These are phyloP conservation scores for Coleophoma cylindrospora DNA, from an alignment of 2,329 filamentous ascomycete genomes.

Conservation along the genomic window DNA sequence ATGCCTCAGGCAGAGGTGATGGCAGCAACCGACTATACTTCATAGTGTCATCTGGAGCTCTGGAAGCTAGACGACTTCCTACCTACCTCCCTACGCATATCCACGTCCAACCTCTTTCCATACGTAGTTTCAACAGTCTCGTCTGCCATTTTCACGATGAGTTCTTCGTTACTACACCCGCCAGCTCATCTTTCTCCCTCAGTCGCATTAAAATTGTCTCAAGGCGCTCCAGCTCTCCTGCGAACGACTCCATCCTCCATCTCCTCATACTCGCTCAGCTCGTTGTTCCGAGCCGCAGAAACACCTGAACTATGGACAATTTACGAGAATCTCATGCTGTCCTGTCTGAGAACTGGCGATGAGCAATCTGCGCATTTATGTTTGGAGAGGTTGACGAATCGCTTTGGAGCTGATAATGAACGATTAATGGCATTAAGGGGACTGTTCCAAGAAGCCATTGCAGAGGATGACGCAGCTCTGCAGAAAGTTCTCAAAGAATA, in stretches of 20 bases:
- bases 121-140: too few relatives aligned
- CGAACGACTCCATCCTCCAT: constrained; percentile 47
- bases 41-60: too few relatives aligned
- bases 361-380: constrained; percentile 71
- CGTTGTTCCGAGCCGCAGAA: constrained; percentile 56
- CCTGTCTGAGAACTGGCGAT: constrained; percentile 80
- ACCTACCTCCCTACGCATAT: too few relatives aligned
- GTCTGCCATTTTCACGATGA: constrained; percentile 30
- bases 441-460: constrained; percentile 78
- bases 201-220: constrained; percentile 52
- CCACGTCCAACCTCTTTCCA: too few relatives aligned
- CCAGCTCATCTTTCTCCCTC: constrained; percentile 51
- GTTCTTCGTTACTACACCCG: constrained; percentile 49
- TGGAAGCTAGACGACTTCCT: too few relatives aligned
- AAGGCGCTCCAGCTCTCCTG: constrained; percentile 54
- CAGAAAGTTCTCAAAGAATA: constrained; percentile 72
- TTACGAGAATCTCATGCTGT: constrained; percentile 82
- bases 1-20: not conserved
- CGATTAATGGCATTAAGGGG: constrained; percentile 79
- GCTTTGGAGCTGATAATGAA: constrained; percentile 83
- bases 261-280: constrained; percentile 47
- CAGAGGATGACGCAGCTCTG: constrained; percentile 59
- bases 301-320: constrained; percentile 76
- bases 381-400: constrained; percentile 67
- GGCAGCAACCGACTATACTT: too few relatives aligned